Evolutionary conservation across 2,329 filamentous ascomycete genomes (phyloP).

Genomic region (Ceratocystis alfenasii): DNA sequence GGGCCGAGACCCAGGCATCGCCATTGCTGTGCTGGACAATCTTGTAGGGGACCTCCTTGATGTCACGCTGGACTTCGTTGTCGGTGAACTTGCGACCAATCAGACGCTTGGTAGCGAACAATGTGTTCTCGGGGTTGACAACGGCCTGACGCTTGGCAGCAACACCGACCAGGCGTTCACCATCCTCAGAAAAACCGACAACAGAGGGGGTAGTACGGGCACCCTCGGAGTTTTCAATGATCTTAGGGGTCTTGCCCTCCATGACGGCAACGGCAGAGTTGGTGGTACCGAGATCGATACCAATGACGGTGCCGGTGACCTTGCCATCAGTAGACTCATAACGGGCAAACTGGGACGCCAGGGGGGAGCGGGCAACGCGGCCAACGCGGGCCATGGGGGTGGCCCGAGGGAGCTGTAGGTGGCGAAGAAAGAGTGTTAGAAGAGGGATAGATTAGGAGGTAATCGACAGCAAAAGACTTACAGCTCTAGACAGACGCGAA

Average conservation of each 20-base stretch:
- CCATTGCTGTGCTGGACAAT: constrained; percentile 95
- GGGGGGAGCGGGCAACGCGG: constrained; percentile 54
- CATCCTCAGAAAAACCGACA: constrained; percentile 88
- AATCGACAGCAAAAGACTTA: constrained; percentile 37
- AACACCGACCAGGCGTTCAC: constrained; percentile 91
- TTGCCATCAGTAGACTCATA: constrained; percentile 73
- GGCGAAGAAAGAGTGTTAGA: not conserved
- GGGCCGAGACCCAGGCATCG: constrained; percentile 89
- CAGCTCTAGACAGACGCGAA: constrained; percentile 60
- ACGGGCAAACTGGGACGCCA: constrained; percentile 61
- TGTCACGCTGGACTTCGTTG: constrained; percentile 84
- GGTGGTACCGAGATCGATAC: constrained; percentile 96
- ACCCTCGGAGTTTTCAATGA: constrained; percentile 97
- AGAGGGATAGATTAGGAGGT: not conserved
- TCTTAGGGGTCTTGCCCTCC: constrained; percentile 90
- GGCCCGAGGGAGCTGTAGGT: constrained; percentile 61
- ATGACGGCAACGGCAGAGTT: constrained; percentile 96
- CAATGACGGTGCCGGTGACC: constrained; percentile 91
- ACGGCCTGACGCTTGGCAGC: constrained; percentile 96
- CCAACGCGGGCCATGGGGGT: constrained; percentile 51
- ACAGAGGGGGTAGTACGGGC: constrained; percentile 86
- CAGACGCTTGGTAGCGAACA: constrained; percentile 97
- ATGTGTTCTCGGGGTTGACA: constrained; percentile 95
- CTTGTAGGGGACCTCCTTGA: constrained; percentile 97
- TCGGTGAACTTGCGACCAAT: constrained; percentile 97